phyloP scores from a whole-genome alignment of 495 filamentous ascomycete species.

The Cercophora samala region DNA sequence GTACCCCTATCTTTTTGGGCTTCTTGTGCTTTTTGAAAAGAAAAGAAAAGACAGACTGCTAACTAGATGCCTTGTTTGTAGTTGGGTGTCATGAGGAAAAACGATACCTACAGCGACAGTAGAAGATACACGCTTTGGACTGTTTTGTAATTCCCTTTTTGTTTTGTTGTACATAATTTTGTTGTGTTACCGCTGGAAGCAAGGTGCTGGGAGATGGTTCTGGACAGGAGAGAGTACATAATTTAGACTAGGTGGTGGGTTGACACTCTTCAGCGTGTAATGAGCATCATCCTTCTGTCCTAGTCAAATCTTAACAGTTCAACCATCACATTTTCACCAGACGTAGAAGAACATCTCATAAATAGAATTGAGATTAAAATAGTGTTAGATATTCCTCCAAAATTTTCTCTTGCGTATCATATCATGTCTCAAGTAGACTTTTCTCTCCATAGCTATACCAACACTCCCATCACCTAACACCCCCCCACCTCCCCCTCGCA shows the following conservation, averaged over 20 bases:
- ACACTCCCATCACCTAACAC: constrained; percentile 26
- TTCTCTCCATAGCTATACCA: neutral
- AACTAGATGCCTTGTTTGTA: neutral
- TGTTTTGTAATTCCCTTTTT: no score
- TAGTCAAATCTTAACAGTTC: no score
- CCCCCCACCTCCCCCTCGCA: constrained; percentile 39
- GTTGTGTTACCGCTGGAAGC: no score
- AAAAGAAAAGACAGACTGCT: neutral
- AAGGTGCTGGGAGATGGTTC: no score
- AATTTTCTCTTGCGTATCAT: neutral
- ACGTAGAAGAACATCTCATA: neutral
- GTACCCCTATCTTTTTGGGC: neutral
- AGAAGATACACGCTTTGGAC: no score
- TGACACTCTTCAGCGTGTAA: no score
- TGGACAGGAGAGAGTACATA: no score
- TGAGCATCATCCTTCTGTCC: no score
- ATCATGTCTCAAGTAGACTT: neutral
- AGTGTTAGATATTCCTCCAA: neutral
- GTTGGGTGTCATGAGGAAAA: neutral
- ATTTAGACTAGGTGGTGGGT: no score
- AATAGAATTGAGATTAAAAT: neutral
- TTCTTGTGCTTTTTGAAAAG: no score
- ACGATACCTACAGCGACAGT: no score
- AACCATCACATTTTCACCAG: neutral
- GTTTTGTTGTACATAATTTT: neutral